Base-by-base conservation (phyloP, 371 early-diverging fungal species). In the Dichotomocladium elegans region DNA sequence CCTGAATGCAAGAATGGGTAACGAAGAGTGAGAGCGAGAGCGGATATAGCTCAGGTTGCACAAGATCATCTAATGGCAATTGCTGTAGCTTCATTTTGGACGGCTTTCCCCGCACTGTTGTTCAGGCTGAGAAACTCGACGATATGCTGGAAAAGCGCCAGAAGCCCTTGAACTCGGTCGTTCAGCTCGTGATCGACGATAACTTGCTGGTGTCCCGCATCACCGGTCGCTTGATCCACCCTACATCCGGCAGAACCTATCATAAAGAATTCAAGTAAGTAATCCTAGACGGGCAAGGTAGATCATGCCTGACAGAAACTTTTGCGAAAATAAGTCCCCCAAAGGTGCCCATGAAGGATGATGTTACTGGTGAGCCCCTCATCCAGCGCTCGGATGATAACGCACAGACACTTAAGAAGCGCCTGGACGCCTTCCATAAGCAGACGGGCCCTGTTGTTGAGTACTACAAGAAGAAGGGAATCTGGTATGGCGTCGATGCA, bases 31-130 rank as follows among this genome's bases (percentile, higher is more conserved):
- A 17, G 10, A 49, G 17, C n/a, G 26, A 11, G 12, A 21, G 22
- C 5, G 12, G 30, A 11, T 29, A 12, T 17, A 21, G 37, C 17
- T 21, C n/a, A 21, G n/a, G 37, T 37, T 37, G 37, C 37, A 37
- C 37, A 37, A 37, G 37, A 37, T 8, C 10, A 37, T 40, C 47
- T 41, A 40, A 37, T 27, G 29, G 21, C 41, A 41, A 40, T 19
- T 22, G 22, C 21, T 41, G 9, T 64, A 83, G 87, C 58, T 99
- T 98, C 81, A 96, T 99, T 65, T 82, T 99, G n/a, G 99, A 99
- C 72, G 99, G 99, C 34, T 99, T 98, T 89, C 99, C 99, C 53
- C 91, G 99, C 63, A 99, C 97, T 35, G 91, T 97, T 53, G 87
- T 85, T 41, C 99, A 99, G 81, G 98, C 99, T 24, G 90, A 97